Evolutionary conservation across 371 early-diverging fungal species (phyloP).

Genomic region (Circinella minor): DNA sequence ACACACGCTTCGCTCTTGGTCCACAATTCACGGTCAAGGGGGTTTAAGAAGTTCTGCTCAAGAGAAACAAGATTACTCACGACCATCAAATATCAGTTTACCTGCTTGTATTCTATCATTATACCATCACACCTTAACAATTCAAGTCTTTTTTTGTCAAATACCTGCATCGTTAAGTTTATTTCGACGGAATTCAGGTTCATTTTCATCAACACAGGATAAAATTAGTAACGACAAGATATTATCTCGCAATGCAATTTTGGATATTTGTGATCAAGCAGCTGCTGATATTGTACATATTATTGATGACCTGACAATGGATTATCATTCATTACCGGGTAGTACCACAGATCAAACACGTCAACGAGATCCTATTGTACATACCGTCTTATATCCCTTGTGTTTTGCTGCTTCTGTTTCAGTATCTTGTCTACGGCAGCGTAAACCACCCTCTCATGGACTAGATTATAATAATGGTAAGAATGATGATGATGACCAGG

Average conservation of each 20-base stretch:
- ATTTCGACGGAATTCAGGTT: neutral
- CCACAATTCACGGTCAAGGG: neutral
- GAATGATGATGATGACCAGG: too few species aligned
- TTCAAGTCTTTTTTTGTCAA: slow-evolving; percentile 25
- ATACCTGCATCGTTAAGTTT: slow-evolving; percentile 11
- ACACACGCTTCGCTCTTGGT: neutral
- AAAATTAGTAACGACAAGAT: neutral
- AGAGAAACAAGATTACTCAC: neutral
- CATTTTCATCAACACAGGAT: neutral
- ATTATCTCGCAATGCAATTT: neutral
- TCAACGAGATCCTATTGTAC: slow-evolving; percentile 6
- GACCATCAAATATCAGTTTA: neutral
- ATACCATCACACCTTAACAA: slow-evolving; percentile 25
- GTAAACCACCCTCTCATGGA: neutral
- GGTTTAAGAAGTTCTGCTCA: neutral
- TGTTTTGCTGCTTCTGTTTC: slow-evolving; percentile 18
- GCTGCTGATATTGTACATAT: slow-evolving; percentile 24
- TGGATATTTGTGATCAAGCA: slow-evolving; percentile 22
- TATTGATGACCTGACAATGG: slow-evolving; percentile 14
- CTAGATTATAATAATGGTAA: neutral
- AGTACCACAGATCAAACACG: neutral
- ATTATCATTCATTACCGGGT: slow-evolving; percentile 7
- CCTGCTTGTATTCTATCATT: slow-evolving; percentile 23
- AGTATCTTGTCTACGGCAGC: neutral
- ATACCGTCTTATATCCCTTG: slow-evolving; percentile 15